Evolutionary conservation across 306 rosid species (phyloP), one percentile per base, ranked within the genome.

Genomic region (Prunus salicina): DNA sequence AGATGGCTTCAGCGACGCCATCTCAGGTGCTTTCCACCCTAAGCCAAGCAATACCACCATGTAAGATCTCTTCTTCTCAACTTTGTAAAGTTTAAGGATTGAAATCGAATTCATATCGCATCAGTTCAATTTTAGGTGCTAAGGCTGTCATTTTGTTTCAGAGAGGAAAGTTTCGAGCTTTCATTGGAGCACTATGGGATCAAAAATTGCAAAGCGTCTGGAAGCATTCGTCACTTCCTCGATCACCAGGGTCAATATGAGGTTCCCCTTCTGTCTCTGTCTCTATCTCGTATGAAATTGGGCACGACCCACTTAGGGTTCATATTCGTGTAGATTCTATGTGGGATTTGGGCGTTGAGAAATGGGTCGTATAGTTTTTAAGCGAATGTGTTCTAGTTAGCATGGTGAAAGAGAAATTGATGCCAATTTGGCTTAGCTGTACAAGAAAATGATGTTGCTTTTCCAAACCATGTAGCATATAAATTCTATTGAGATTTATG

Each of bases 101-200:
- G 19, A 15, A 50, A 41, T 51, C 46, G 12, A 3, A 7, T 62
- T 62, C 43, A 6, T 28, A 62, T 62, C 8, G 8, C 28, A 27
- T 15, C 67, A 30, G 41, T 57, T 57, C 9, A 7, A 46, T 3
- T 71, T 71, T 52, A 22, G 46, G 14, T n/a, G 32, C 28, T 69
- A 22, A 52, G 20, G 51, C 25, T 51, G 49, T 19, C 16, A 52
- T 6, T 25, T 82, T 69, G 69, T 77, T 55, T 4, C 85, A 93
- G 96, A 18, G 95, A 88, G 8, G 93, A 91, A 3, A 47, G 73
- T 20, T 91, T 89, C 62, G 91, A 89, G 68, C 80, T 89, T 16
- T 85, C 93, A 1, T 76, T 93, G 84, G 96, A 93, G 45, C 63
- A 72, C 32, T 93, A 93, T 43, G 95, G 90, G 74, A 84, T 93